Evolutionary conservation across 306 rosid genomes (phyloP).

Genomic region (Prunus mongolica): DNA sequence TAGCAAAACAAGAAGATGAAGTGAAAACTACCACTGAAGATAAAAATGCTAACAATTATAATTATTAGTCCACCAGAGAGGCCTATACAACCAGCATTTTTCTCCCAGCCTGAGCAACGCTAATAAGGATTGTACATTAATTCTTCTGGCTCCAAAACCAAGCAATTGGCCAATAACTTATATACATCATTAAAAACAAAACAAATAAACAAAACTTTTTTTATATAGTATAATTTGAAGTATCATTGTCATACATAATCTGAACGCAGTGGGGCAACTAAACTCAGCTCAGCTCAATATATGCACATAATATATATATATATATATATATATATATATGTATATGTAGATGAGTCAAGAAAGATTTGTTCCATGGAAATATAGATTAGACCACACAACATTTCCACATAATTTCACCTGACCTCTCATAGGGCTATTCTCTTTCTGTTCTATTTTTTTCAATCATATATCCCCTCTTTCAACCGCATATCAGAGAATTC

Average conservation of each 20-base stretch:
- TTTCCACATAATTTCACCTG: background rate
- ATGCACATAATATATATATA: background rate
- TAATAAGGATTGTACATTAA: background rate
- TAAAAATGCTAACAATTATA: background rate
- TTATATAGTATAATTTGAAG: background rate
- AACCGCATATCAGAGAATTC: background rate
- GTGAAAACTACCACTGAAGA: background rate
- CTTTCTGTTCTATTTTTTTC: too few species aligned
- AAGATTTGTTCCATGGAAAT: background rate
- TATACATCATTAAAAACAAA: background rate
- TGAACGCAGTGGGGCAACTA: background rate
- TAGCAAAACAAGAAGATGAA: constrained; percentile 9
- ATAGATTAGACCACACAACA: background rate
- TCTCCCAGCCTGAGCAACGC: background rate
- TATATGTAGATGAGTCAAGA: background rate
- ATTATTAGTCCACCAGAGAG: background rate
- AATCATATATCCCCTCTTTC: background rate
- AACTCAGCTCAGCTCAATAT: background rate
- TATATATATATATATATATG: background rate
- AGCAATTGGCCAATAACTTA: background rate
- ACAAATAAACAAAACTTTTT: background rate
- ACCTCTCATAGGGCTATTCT: background rate
- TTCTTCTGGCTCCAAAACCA: too few species aligned
- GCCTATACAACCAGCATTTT: background rate
- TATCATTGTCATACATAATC: too few species aligned